Evolutionary conservation across 208 protist species (phyloP), one percentile per base, ranked within the genome.

Genomic region (Crithidia brevicula): DNA sequence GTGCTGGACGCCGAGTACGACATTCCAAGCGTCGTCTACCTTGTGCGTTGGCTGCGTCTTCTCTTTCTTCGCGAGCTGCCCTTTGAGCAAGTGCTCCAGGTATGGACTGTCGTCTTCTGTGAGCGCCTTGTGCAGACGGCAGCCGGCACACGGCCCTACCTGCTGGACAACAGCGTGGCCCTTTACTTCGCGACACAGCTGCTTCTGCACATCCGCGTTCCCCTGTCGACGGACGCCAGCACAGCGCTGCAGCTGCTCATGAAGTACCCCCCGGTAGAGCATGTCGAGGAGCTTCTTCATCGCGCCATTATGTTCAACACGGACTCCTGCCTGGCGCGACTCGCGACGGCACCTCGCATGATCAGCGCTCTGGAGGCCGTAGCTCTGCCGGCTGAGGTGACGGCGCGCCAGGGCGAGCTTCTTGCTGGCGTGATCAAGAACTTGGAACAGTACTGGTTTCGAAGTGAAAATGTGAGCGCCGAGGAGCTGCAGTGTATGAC

Each of bases 61-160:
- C 62, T 96, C 25, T 95, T 97, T 51, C 64, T 97, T 28, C 88
- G 92, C 4, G 91, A 97, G 61, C 90, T 98, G 58, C 77, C 88
- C 4, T 65, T 97, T 28, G 30, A 54, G 3, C 83, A 92, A 51
- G 50, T 79, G 36, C 42, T 87, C 1, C 56, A 78, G 7, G 58
- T 98, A 38, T 98, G 94, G 93, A 84, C 89, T 38, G 67, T 86
- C 0, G 57, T 96, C 22, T 88, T 98, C 40, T 86, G 80, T 11
- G 91, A 96, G 62, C 62, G 67, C 30, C 74, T 72, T 57, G 47
- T 82, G n/a, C n/a, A 57, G 9, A 49, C 49, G 2, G 30, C 49
- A 18, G 28, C 40, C 3, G 43, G 33, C 10, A 25, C 16, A 6
- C 23, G 61, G 1, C 7, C 53, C 7, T 91, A 86, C 43, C 15